Base-by-base conservation (phyloP, 805 yeast genomes). In the Saturnispora silvae region DNA sequence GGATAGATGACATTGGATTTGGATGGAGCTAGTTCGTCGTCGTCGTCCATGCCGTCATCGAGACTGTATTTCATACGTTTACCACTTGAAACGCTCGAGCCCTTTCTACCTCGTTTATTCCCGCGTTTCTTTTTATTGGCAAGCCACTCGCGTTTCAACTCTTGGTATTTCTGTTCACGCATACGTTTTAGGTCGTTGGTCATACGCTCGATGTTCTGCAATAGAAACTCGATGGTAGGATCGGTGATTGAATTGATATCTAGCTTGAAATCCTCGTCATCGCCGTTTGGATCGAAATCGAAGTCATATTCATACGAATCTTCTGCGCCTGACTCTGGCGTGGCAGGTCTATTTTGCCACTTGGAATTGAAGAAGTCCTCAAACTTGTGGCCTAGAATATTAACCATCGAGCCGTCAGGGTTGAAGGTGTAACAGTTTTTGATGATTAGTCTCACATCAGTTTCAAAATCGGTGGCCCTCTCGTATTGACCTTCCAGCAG, bases 361-460 rank as follows among this genome's bases (percentile, higher is more conserved):
- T 77, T 79, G 51, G 81, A 77, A 50, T 85, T 81, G 53, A 89
- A 92, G 3, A 82, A 72, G 20, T 77, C 78, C 59, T 92, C 96
- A 39, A 92, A 65, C 49, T 86, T 71, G 56, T 84, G 95, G 15
- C 97, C 98, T 94, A 92, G 81, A 70, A 75, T 72, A 57, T 87
- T 85, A 26, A 92, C 98, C 34, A 94, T 94, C 4, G 95, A 78
- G n/a, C 96, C 95, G 50, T 82, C 95, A 2, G 98, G 97, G 59
- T 92, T 92, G 64, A 89, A 92, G 13, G 70, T 67, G 57, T 84
- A 92, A 62, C 97, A 89, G 61, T 92, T 89, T 44, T 72, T 66
- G 63, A 92, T 87, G 41, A 92, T 82, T 43, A 86, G 68, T 40
- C 84, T 69, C 26, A 89, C 72, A 54, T 92, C 98, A 30, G 60